phyloP scores from a whole-genome alignment of 371 early-diverging fungal species.

The Mortierella sp. region DNA sequence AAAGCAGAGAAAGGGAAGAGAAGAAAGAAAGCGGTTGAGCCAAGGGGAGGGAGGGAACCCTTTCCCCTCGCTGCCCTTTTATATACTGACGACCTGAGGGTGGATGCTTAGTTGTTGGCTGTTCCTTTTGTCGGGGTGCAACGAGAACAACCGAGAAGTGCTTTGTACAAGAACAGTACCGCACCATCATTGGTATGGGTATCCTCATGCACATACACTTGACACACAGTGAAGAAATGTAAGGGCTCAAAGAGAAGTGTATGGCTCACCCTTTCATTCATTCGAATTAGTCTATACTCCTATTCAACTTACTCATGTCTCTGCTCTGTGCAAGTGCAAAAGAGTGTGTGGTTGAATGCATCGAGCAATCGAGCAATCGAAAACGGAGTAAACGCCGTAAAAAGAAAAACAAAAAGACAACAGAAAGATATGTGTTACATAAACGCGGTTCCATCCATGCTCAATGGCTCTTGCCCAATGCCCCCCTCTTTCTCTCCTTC shows the following conservation, averaged over 20 bases:
- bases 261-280: neutral
- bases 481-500: neutral
- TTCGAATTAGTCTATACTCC: neutral
- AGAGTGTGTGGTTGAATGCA: conserved; percentile 8
- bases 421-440: neutral
- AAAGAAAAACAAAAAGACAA: neutral
- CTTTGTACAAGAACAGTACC: neutral
- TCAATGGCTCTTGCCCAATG: neutral
- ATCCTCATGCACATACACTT: conserved; percentile 7
- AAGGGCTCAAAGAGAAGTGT: neutral
- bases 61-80: neutral
- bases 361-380: neutral
- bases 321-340: neutral
- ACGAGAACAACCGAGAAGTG: neutral
- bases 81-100: neutral
- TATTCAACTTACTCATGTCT: neutral
- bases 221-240: neutral
- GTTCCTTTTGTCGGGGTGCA: neutral
- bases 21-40: conserved; percentile 1
- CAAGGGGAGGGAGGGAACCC: neutral
- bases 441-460: neutral
- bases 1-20: neutral
- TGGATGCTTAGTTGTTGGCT: neutral
- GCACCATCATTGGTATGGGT: neutral
- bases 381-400: neutral